phyloP scores from a whole-genome alignment of 2,329 filamentous ascomycete genomes.

The Fonsecaea erecta region DNA sequence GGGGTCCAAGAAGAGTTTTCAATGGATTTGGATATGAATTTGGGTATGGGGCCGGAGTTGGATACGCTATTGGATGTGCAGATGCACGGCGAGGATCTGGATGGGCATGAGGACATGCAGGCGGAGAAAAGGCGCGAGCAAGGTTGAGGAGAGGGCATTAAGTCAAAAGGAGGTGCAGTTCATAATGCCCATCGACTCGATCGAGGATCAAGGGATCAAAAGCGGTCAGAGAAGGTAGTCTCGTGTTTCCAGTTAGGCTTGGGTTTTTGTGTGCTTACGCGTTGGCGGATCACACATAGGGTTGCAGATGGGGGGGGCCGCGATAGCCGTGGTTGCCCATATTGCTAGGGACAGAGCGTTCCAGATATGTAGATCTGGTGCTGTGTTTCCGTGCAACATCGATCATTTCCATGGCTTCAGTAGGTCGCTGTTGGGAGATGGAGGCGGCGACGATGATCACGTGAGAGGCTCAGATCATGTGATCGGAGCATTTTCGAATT shows the following conservation, averaged over 20 bases:
- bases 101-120: constrained; percentile 72
- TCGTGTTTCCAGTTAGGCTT: neutral
- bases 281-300: neutral
- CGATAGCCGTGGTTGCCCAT: neutral
- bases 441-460: neutral
- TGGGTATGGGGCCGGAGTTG: constrained; percentile 2
- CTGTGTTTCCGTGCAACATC: neutral
- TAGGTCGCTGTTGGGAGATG: neutral
- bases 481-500: neutral
- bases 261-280: neutral
- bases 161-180: neutral
- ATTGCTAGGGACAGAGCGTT: neutral
- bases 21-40: constrained; percentile 20
- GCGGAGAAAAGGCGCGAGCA: constrained; percentile 73
- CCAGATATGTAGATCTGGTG: neutral
- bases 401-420: neutral
- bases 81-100: constrained; percentile 64
- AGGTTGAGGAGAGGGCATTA: constrained; percentile 46
- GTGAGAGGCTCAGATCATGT: neutral
- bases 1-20: constrained; percentile 1
- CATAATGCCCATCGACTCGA: neutral
- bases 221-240: neutral
- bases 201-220: neutral
- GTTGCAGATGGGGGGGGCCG: too few species aligned
- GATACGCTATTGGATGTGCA: constrained; percentile 1